Base-by-base conservation (phyloP, 345 rosid species). In the Salix arbutifolia region DNA sequence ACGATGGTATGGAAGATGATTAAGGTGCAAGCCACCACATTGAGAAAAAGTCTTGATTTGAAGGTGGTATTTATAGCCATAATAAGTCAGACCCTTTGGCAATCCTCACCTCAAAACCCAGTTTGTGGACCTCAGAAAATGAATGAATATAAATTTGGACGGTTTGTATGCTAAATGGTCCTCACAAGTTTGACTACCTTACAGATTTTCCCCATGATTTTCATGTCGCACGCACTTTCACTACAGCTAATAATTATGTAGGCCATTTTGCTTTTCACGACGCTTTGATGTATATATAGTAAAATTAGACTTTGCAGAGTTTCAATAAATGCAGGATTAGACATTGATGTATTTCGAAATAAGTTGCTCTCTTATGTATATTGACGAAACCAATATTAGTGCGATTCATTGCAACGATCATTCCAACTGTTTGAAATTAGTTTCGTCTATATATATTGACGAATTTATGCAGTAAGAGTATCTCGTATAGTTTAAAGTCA, bases 21-120 rank as follows among this genome's bases (percentile, higher is more conserved):
- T 23, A 35, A 65, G 35, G n/a, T 64, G 33, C 8, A 65, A 23
- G n/a, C 33, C 30, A 52, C 37, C 6, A 35, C 48, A 35, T 64
- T 71, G 80, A 35, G 65, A 35, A 35, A 21, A 64, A 33, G 71
- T 71, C 26, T 28, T 71, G 52, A 3, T 23, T 64, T 71, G 26
- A 7, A 48, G 35, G 26, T 28, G 75, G 76, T 72, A 78, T 72
- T 78, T 78, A 78, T 78, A 78, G 76, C 33, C 56, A 48, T 44
- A 18, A 37, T 8, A 0, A 23, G 11, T 21, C 0, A n/a, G 35
- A 23, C 61, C 23, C 61, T 21, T 0, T 21, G 25, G 25, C 10
- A 56, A 56, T n/a, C 62, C 25, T 56, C 62, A n/a, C 37, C 38
- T 30, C 68, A 30, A 74, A 74, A 74, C 10, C 21, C 46, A 12